These are phyloP conservation scores for Chaetoscypha palmicola DNA, from an alignment of 2,329 filamentous ascomycete genomes.

Conservation along the genomic window DNA sequence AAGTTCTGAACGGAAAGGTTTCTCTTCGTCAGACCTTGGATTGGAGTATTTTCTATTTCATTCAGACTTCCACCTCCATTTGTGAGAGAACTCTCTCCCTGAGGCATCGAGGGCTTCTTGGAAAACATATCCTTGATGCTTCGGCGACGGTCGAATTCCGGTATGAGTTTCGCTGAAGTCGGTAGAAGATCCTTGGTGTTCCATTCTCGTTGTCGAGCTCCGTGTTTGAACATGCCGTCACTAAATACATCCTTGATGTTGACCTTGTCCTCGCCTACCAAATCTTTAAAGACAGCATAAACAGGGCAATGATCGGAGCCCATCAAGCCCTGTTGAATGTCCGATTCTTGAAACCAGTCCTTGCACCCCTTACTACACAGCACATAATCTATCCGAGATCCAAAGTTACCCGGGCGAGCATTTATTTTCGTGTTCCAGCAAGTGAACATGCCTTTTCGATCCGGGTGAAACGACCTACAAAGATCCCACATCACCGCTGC, in stretches of 20 bases:
- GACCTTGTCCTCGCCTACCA: conserved; percentile 44
- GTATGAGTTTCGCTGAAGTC: conserved; percentile 74
- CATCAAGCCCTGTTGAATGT: conserved; percentile 90
- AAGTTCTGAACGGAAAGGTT: not conserved
- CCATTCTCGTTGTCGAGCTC: conserved; percentile 60
- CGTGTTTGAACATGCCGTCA: conserved; percentile 64
- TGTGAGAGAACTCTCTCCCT: conserved; percentile 11
- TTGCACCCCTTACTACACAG: conserved; percentile 74
- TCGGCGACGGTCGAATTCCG: conserved; percentile 77
- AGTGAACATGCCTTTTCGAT: conserved; percentile 86
- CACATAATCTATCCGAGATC: conserved; percentile 88
- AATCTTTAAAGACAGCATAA: conserved; percentile 65
- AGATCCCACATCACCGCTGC: conserved; percentile 73
- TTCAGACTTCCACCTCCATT: not conserved
- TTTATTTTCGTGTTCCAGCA: conserved; percentile 96
- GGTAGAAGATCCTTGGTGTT: conserved; percentile 59
- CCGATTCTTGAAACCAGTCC: conserved; percentile 68
- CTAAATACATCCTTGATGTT: conserved; percentile 71
- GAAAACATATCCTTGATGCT: conserved; percentile 93
- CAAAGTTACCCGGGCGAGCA: conserved; percentile 90
- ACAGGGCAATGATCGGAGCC: conserved; percentile 97
- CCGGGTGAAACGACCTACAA: conserved; percentile 72
- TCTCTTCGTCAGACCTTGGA: not conserved
- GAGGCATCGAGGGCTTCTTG: conserved; percentile 38
- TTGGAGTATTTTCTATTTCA: not conserved